Conservation (phyloP, 139 green algal species). For the Chlamydomonas incerta region DNA sequence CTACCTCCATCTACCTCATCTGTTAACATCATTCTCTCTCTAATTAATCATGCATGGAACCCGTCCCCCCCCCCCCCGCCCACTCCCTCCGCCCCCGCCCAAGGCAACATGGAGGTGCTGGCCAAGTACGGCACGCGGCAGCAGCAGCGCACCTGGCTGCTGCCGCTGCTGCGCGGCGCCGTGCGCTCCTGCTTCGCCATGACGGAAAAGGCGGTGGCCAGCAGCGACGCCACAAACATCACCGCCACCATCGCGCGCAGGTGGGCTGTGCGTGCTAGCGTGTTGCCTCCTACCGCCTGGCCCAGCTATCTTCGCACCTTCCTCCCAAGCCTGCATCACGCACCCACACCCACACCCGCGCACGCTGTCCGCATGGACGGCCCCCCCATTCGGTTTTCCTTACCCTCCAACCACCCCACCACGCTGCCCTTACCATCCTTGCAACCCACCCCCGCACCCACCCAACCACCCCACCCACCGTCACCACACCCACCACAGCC, state of each 20-base stretch:
- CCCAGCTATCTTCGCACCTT: too few relatives aligned
- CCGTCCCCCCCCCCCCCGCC: not conserved
- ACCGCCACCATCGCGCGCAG: constrained; percentile 49
- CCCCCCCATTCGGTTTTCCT: too few relatives aligned
- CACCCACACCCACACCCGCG: too few relatives aligned
- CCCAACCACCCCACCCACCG: too few relatives aligned
- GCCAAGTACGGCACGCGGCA: constrained; percentile 84
- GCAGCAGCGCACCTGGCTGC: constrained; percentile 93
- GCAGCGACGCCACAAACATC: constrained; percentile 98
- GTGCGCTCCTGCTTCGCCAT: constrained; percentile 98
- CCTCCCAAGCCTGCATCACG: too few relatives aligned
- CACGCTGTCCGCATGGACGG: too few relatives aligned
- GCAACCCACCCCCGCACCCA: too few relatives aligned
- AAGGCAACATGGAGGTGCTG: constrained; percentile 97
- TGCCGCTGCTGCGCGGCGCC: constrained; percentile 91
- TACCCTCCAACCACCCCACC: too few relatives aligned
- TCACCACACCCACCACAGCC: too few relatives aligned
- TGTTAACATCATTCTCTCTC: not conserved
- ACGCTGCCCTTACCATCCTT: too few relatives aligned
- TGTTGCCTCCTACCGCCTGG: too few relatives aligned
- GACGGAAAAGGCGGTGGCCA: constrained; percentile 98
- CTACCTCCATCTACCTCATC: not conserved
- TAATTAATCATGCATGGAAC: too few relatives aligned
- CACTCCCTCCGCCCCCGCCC: not conserved
- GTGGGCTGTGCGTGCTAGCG: not conserved